Conservation (phyloP, 352 stramenopile species). For the Globisporangium rhizosaccharum region DNA sequence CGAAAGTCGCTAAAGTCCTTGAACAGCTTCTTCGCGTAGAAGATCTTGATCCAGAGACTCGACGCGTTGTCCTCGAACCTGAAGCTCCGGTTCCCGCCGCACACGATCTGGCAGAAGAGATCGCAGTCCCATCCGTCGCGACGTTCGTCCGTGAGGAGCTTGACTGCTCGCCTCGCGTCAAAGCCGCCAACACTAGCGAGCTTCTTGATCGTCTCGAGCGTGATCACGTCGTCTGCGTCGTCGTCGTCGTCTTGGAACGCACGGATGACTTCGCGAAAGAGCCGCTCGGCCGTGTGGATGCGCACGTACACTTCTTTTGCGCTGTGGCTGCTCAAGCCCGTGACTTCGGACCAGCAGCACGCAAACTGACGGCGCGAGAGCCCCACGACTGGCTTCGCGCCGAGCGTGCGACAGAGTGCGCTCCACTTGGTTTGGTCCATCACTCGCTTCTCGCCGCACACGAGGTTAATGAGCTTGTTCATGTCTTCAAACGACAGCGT, state of each 20-base stretch:
- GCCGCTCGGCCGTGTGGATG: constrained; percentile 35
- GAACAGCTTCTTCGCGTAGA: constrained; percentile 50
- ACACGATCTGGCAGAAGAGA: constrained; percentile 35
- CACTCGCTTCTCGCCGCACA: constrained; percentile 25
- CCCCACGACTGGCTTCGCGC: constrained; percentile 26
- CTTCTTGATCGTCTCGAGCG: constrained; percentile 27
- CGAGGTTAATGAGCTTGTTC: constrained; percentile 33
- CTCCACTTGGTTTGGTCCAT: constrained; percentile 31
- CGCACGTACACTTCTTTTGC: constrained; percentile 44
- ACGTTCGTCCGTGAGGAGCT: constrained; percentile 17
- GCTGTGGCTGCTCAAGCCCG: constrained; percentile 27
- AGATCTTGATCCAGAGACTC: constrained; percentile 41
- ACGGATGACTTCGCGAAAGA: constrained; percentile 33
- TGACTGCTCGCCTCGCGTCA: constrained; percentile 18
- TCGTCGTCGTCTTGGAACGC: constrained; percentile 41
- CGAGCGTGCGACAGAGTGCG: constrained; percentile 27
- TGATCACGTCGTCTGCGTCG: constrained; percentile 21
- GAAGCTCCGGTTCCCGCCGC: constrained; percentile 21
- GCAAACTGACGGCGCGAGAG: constrained; percentile 47
- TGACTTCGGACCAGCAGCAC: constrained; percentile 45
- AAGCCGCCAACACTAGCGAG: constrained; percentile 32
- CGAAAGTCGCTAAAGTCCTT: constrained; percentile 28
- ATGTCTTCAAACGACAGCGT: constrained; percentile 23
- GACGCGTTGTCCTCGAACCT: constrained; percentile 34
- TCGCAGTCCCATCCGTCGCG: constrained; percentile 27